These are phyloP conservation scores for Scenedesmus sp. DNA, from an alignment of 163 green algal species.

Conservation along the genomic window DNA sequence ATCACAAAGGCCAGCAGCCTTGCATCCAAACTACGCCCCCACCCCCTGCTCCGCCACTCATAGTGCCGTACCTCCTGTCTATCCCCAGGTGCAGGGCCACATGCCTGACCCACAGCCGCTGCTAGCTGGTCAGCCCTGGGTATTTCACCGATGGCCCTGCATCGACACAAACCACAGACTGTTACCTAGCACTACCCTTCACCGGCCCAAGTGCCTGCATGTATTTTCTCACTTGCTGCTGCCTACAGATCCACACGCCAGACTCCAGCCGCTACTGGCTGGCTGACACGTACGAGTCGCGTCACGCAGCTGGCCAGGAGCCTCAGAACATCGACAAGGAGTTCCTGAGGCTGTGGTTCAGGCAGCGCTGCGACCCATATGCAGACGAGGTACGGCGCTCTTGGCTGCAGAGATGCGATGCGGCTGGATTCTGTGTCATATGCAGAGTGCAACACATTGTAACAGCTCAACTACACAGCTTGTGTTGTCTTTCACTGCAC, in stretches of 20 bases:
- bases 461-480: too few relatives aligned
- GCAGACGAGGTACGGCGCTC: conserved; percentile 79
- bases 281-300: conserved; percentile 87
- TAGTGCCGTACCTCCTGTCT: too few relatives aligned
- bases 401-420: not conserved
- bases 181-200: not conserved
- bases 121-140: too few relatives aligned
- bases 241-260: conserved; percentile 85
- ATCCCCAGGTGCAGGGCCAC: too few relatives aligned
- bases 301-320: conserved; percentile 83
- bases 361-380: conserved; percentile 96
- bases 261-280: conserved; percentile 98
- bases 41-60: too few relatives aligned
- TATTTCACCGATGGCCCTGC: too few relatives aligned
- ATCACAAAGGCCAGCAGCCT: too few relatives aligned
- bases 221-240: not conserved
- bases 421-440: not conserved
- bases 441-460: too few relatives aligned
- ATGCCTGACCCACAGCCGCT: not conserved
- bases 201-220: not conserved
- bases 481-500: too few relatives aligned
- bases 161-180: too few relatives aligned
- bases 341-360: conserved; percentile 99
- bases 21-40: too few relatives aligned
- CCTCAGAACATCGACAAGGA: conserved; percentile 99